These are phyloP conservation scores for Haematococcus lacustris DNA, from an alignment of 139 green algal species.

Conservation along the genomic window DNA sequence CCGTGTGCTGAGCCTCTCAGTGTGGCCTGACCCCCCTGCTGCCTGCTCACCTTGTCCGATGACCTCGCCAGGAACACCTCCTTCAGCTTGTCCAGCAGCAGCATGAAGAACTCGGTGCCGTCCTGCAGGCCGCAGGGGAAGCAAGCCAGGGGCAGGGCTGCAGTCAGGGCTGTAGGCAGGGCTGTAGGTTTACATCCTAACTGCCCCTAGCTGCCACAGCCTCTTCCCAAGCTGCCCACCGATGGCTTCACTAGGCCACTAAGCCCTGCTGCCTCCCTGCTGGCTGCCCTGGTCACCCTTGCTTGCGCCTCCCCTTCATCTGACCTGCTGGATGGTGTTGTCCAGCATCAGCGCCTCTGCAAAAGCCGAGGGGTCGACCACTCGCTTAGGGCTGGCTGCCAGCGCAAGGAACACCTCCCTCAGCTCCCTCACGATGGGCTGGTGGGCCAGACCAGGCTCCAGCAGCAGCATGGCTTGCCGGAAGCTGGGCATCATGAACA, in stretches of 20 bases:
- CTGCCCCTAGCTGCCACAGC: no score
- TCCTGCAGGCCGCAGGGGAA: conserved; percentile 52
- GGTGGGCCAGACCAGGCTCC: not conserved
- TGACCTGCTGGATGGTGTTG: conserved; percentile 72
- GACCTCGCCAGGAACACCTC: conserved; percentile 13
- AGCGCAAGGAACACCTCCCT: conserved; percentile 37
- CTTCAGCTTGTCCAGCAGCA: conserved; percentile 82
- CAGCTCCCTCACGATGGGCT: conserved; percentile 32
- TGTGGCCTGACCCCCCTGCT: no score
- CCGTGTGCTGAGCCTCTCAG: no score
- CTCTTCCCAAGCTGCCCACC: no score
- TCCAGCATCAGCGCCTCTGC: conserved; percentile 63
- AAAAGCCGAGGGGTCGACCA: conserved; percentile 59
- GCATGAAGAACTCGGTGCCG: conserved; percentile 90
- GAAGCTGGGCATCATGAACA: conserved; percentile 61
- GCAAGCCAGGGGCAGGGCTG: no score
- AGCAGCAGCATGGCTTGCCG: conserved; percentile 43
- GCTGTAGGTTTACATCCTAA: no score
- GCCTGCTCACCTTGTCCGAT: not conserved
- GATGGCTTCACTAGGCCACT: no score
- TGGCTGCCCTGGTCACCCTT: no score
- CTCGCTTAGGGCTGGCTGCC: conserved; percentile 35
- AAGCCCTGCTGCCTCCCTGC: no score
- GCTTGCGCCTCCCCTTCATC: no score
- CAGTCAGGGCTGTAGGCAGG: no score